Evolutionary conservation across 2,329 filamentous ascomycete genomes (phyloP), one percentile per base, ranked within the genome.

Genomic region (Phoma sp.): DNA sequence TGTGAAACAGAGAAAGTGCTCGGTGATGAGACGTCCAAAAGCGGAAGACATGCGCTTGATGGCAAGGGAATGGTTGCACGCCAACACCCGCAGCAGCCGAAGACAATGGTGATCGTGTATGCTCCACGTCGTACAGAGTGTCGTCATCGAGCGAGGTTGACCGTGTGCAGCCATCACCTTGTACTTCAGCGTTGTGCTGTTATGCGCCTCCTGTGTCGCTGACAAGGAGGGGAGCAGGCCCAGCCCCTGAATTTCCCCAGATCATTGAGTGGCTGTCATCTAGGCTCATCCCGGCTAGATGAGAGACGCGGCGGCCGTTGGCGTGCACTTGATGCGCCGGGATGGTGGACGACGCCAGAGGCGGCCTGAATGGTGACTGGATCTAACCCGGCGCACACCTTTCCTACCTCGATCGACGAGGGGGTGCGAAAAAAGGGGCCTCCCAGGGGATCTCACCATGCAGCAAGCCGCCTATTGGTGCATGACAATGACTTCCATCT

Each of bases 161-260:
- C 17, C 23, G 45, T 40, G 40, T 42, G 47, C 47, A 45, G 33
- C 28, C 50, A 30, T 40, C 43, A 11, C 32, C 33, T 56, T 53
- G 58, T 57, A 53, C 30, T 33, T 37, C 45, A 45, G 29, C 38
- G 38, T 40, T 26, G 34, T 26, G 33, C 32, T 33, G 51, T 15
- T 28, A 45, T 47, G 33, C 39, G 45, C 14, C 45, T 43, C 28
- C 33, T 43, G 38, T 53, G 39, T 48, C 39, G 38, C 40, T 33
- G 33, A 39, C 39, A 32, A 45, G 33, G 17, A 32, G n/a, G 40
- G 33, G 21, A 56, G 60, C 56, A 64, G 53, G 48, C 56, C 49
- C 52, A 42, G 56, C 68, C 70, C 69, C 68, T 71, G 69, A 72
- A 72, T 69, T 72, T 61, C 68, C 71, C 71, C 69, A 62, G 65